phyloP scores from a whole-genome alignment of 345 rosid genomes.

The Eucalyptus pauciflora region DNA sequence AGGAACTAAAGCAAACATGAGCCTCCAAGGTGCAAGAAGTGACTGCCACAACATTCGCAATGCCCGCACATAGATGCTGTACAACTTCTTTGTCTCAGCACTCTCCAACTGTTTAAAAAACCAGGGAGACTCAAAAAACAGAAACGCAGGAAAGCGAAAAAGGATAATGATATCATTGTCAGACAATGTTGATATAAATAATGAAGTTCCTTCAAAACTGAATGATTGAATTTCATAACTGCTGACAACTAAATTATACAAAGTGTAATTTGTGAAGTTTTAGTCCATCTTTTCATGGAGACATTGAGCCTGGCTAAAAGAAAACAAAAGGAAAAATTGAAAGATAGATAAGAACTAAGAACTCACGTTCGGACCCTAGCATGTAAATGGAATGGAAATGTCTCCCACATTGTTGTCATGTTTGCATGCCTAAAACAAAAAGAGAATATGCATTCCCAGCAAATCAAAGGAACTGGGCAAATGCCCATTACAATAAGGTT shows the following conservation, averaged over 20 bases:
- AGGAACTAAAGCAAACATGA: conserved; percentile 86
- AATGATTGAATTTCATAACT: background rate
- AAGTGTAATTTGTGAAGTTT: background rate
- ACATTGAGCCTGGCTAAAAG: background rate
- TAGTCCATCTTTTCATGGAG: background rate
- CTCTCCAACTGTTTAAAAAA: conserved; percentile 52
- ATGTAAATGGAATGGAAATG: background rate
- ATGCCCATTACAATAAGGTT: background rate
- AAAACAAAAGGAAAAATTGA: background rate
- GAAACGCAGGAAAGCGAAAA: background rate
- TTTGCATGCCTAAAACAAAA: background rate
- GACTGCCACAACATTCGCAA: conserved; percentile 51
- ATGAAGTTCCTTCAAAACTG: background rate
- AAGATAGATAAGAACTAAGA: background rate
- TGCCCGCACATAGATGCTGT: conserved; percentile 15
- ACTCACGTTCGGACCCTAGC: background rate
- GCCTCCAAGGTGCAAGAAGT: conserved; percentile 63
- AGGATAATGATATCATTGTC: background rate
- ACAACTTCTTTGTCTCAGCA: conserved; percentile 47
- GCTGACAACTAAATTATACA: background rate
- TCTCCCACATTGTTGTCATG: background rate
- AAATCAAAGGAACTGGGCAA: background rate
- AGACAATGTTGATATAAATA: background rate
- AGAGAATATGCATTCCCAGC: background rate
- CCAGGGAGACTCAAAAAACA: background rate